A percentile compares a stretch with the other conserved stretches of the same genome.
Conservation (phyloP, 169 alveolate genomes). For the Plasmodium berghei region DNA sequence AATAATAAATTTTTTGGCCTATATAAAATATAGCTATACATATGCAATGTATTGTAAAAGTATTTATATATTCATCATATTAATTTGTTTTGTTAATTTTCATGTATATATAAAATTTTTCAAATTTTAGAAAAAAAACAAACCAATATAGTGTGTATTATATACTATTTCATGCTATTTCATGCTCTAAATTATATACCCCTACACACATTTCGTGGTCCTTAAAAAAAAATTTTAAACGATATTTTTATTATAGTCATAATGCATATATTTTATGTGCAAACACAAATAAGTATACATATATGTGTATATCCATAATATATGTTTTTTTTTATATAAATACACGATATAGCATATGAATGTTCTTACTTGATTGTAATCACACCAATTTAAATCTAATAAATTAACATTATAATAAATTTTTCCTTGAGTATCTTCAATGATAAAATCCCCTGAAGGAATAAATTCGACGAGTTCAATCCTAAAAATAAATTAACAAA, state of each 20-base stretch:
- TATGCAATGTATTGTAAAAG: no score
- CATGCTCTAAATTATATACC: constrained; percentile 48
- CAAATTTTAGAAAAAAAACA: no score
- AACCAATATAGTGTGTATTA: background rate
- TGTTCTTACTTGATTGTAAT: constrained; percentile 33
- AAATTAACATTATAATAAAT: constrained; percentile 51
- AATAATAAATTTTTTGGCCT: no score
- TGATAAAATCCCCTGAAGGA: constrained; percentile 36
- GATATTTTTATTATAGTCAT: background rate
- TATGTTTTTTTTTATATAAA: background rate
- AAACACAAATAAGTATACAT: background rate
- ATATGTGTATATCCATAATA: background rate
- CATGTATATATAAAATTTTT: no score
- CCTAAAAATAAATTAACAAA: background rate
- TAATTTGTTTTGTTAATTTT: no score
- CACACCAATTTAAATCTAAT: constrained; percentile 65
- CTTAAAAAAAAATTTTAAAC: constrained; percentile 18
- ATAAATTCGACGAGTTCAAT: constrained; percentile 44
- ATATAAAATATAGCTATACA: no score
- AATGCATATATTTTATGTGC: background rate
- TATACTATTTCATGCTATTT: constrained; percentile 17
- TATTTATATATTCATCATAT: no score
- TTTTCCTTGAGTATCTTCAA: constrained; percentile 68
- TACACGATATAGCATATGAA: no score
- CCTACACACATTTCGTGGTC: constrained; percentile 75